Percentiles rank a stretch among this genome's conserved stretches.
Conservation (phyloP, 1,284 basidiomycete species). For the Cystobasidium slooffiae region DNA sequence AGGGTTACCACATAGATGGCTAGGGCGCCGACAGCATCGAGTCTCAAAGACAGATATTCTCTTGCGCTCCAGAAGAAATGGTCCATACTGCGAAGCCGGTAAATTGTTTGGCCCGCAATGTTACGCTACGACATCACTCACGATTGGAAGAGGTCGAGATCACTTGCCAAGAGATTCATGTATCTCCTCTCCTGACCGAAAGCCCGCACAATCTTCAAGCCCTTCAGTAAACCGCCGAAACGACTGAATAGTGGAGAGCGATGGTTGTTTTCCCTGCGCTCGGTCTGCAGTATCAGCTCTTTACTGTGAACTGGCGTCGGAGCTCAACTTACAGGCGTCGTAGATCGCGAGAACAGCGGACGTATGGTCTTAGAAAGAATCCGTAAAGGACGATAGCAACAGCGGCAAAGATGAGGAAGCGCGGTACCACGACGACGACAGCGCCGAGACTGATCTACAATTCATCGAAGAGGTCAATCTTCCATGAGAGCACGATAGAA, state of each 20-base stretch:
- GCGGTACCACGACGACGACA: slow-evolving; percentile 25
- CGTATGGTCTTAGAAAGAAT: slow-evolving; percentile 27
- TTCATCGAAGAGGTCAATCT: not conserved
- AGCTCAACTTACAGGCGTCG: slow-evolving; percentile 29
- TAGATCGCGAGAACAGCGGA: slow-evolving; percentile 32
- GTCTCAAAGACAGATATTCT: slow-evolving; percentile 33
- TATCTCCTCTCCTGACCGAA: slow-evolving; percentile 60
- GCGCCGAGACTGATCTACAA: slow-evolving; percentile 24
- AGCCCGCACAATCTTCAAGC: slow-evolving; percentile 40
- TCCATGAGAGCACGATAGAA: not conserved
- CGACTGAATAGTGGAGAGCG: slow-evolving; percentile 38
- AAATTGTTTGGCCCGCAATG: slow-evolving; percentile 49
- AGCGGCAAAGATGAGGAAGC: slow-evolving; percentile 35
- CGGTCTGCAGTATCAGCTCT: too few relatives aligned
- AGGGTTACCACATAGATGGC: slow-evolving; percentile 40
- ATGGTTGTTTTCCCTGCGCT: slow-evolving; percentile 35
- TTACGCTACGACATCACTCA: slow-evolving; percentile 48
- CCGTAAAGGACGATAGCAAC: slow-evolving; percentile 19
- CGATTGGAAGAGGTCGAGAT: slow-evolving; percentile 43
- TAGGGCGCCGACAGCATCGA: slow-evolving; percentile 37
- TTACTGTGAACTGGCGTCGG: not conserved
- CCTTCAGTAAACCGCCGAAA: slow-evolving; percentile 37
- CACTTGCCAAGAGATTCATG: slow-evolving; percentile 36
- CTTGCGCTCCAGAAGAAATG: slow-evolving; percentile 41
- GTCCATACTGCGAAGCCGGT: slow-evolving; percentile 52